Conservation (phyloP, 2,329 filamentous ascomycete genomes). For the Neurospora sp. region DNA sequence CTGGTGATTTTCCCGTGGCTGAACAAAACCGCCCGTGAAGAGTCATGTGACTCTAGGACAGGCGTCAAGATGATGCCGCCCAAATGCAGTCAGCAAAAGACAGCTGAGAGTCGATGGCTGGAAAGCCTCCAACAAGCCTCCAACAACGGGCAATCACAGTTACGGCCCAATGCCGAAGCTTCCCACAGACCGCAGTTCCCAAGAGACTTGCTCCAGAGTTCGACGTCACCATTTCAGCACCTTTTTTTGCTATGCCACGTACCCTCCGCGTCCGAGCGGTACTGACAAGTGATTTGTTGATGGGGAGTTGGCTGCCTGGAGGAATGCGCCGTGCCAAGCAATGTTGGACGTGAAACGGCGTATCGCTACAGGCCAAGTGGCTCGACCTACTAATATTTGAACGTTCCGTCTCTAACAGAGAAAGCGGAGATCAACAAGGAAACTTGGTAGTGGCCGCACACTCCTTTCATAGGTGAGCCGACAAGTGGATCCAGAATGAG, state of each 20-base stretch:
- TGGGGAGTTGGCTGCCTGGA: not conserved
- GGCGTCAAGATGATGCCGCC: not conserved
- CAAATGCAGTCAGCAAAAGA: too few relatives aligned
- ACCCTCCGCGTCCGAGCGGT: too few relatives aligned
- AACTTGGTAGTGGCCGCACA: not conserved
- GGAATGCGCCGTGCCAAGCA: not conserved
- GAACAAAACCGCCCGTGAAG: not conserved
- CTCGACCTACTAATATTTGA: not conserved
- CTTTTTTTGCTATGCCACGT: too few relatives aligned
- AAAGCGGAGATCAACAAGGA: not conserved
- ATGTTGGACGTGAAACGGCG: not conserved
- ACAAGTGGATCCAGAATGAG: not conserved
- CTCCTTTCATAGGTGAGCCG: not conserved
- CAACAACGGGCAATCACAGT: too few relatives aligned
- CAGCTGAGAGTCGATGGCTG: too few relatives aligned
- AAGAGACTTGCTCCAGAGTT: too few relatives aligned
- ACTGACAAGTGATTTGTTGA: not conserved
- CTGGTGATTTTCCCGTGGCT: not conserved
- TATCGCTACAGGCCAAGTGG: not conserved
- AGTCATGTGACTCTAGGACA: not conserved
- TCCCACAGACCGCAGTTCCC: too few relatives aligned
- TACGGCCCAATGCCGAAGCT: too few relatives aligned
- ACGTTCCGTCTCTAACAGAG: not conserved
- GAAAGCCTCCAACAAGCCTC: too few relatives aligned
- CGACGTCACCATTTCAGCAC: too few relatives aligned